Evolutionary conservation across 1,139 yeast genomes (phyloP).

Genomic region (Hemisphaericaspora xylofermentans): DNA sequence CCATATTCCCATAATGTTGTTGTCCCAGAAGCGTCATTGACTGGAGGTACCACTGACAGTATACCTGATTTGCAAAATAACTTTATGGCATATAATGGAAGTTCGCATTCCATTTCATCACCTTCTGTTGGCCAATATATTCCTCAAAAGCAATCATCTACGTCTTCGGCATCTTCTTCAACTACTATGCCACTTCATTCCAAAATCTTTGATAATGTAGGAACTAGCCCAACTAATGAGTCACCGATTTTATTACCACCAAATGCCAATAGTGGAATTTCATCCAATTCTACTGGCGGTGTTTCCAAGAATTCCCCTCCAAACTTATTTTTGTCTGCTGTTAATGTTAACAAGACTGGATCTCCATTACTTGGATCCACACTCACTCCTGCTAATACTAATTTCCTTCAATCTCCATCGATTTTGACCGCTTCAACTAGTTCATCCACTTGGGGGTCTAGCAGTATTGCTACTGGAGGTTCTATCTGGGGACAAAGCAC

Average conservation of each 20-base stretch:
- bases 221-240: slow-evolving; percentile 13
- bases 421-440: slow-evolving; percentile 13
- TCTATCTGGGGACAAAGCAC: slow-evolving; percentile 13
- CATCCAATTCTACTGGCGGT: slow-evolving; percentile 13
- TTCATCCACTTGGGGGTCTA: slow-evolving; percentile 6
- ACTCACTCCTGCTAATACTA: slow-evolving; percentile 12
- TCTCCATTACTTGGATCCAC: slow-evolving; percentile 11
- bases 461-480: slow-evolving; percentile 7
- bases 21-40: background rate
- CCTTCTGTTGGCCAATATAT: slow-evolving; percentile 14
- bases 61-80: slow-evolving; percentile 12
- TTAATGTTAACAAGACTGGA: background rate
- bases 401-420: slow-evolving; percentile 20
- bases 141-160: slow-evolving; percentile 11
- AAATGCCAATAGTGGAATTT: slow-evolving; percentile 8
- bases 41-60: slow-evolving; percentile 6
- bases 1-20: background rate
- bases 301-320: slow-evolving; percentile 25
- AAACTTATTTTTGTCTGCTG: slow-evolving; percentile 19
- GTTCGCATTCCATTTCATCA: slow-evolving; percentile 24
- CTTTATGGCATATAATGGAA: slow-evolving; percentile 21
- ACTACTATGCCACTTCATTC: slow-evolving; percentile 16
- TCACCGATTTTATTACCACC: slow-evolving; percentile 21
- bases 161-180: slow-evolving; percentile 15
- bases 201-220: slow-evolving; percentile 18